phyloP scores from a whole-genome alignment of 805 yeast genomes.

The Zygotorulaspora danielsina region DNA sequence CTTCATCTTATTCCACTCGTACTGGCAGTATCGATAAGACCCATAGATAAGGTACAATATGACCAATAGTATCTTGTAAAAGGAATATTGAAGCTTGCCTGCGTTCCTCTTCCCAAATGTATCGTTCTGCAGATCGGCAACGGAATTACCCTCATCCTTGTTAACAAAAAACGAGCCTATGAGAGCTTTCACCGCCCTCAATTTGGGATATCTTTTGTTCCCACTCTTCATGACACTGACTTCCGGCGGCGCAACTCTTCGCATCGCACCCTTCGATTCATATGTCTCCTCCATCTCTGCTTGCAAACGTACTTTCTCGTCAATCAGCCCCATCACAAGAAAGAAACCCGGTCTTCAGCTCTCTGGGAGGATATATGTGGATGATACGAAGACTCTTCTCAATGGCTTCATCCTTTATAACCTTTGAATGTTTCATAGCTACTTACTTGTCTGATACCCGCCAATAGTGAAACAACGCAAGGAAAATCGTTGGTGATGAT shows the following conservation, averaged over 20 bases:
- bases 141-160: constrained; percentile 4
- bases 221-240: constrained; percentile 14
- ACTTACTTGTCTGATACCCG: background rate
- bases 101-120: constrained; percentile 16
- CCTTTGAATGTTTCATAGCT: background rate
- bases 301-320: constrained; percentile 12
- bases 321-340: constrained; percentile 6
- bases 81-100: constrained; percentile 22
- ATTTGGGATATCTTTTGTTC: constrained; percentile 13
- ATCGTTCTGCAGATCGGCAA: constrained; percentile 1
- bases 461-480: background rate
- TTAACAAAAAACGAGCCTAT: constrained; percentile 17
- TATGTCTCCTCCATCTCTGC: constrained; percentile 5
- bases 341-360: background rate
- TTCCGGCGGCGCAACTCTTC: constrained; percentile 26
- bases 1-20: constrained; percentile 46
- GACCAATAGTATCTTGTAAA: constrained; percentile 49
- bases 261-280: constrained; percentile 2
- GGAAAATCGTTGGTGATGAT: constrained; percentile 1
- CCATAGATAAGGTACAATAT: constrained; percentile 54
- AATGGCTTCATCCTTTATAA: too few species aligned
- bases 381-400: too few species aligned
- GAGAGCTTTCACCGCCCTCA: constrained; percentile 20
- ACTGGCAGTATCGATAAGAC: constrained; percentile 49
- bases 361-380: background rate